A percentile compares a stretch with the other conserved stretches of the same genome.
These are phyloP conservation scores for Fusarium xylarioides DNA, from an alignment of 2,329 filamentous ascomycete species.

Conservation along the genomic window DNA sequence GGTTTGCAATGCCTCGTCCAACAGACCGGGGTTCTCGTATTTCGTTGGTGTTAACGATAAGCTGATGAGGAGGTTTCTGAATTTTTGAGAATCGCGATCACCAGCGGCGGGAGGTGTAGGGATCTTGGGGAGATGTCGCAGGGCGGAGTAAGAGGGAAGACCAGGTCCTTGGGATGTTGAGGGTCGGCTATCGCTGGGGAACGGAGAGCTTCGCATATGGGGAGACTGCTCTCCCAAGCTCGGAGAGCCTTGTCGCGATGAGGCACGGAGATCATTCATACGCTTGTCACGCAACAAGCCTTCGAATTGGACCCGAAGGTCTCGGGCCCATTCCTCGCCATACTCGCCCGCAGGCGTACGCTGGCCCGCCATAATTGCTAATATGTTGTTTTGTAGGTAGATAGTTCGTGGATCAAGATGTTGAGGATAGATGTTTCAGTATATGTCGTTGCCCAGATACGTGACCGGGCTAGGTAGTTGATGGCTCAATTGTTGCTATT, in stretches of 20 bases:
- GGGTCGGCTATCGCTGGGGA: conserved; percentile 54
- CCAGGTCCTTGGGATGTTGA: conserved; percentile 57
- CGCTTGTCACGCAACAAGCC: conserved; percentile 86
- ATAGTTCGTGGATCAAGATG: conserved; percentile 4
- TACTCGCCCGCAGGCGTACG: conserved; percentile 54
- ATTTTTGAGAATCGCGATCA: conserved; percentile 76
- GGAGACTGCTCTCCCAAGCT: conserved; percentile 60
- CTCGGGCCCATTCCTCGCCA: conserved; percentile 79
- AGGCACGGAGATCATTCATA: conserved; percentile 75
- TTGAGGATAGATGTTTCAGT: neutral
- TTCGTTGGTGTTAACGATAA: conserved; percentile 89
- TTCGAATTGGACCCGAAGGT: conserved; percentile 85
- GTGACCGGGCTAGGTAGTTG: conserved; percentile 7
- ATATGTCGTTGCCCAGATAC: conserved; percentile 25
- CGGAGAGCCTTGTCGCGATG: conserved; percentile 68
- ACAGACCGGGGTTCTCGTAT: conserved; percentile 93
- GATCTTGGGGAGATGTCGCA: conserved; percentile 62
- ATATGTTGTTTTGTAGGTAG: neutral
- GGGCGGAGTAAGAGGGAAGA: conserved; percentile 58
- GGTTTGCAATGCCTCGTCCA: conserved; percentile 88
- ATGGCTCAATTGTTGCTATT: conserved; percentile 33
- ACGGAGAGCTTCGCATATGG: conserved; percentile 54
- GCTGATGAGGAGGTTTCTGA: conserved; percentile 83
- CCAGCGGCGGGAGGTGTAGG: conserved; percentile 75
- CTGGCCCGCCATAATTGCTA: conserved; percentile 51